Evolutionary conservation across 768 basidiomycete genomes (phyloP).

Genomic region (Chalciporus chontae): DNA sequence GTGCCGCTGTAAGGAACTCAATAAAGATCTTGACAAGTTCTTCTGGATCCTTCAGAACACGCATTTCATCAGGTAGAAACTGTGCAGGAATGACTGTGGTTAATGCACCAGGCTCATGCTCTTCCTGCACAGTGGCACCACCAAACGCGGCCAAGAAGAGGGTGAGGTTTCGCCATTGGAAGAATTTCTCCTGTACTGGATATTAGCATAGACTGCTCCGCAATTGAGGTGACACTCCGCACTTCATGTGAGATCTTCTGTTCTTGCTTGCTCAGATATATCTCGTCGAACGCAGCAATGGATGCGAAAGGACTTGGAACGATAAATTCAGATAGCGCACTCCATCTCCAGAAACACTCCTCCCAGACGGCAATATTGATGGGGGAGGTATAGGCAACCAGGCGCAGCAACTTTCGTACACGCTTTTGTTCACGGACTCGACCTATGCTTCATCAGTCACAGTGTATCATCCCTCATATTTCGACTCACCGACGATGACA

Average conservation of each 20-base stretch:
- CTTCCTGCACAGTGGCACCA: conserved; percentile 57
- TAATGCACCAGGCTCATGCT: conserved; percentile 48
- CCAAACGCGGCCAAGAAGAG: conserved; percentile 75
- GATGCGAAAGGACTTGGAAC: conserved; percentile 37
- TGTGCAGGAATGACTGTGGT: conserved; percentile 51
- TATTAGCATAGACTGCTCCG: conserved; percentile 3
- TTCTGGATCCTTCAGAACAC: conserved; percentile 55
- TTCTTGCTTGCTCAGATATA: conserved; percentile 35
- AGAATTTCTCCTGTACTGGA: conserved; percentile 56
- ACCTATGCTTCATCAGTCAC: conserved; percentile 38
- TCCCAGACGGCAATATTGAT: conserved; percentile 80
- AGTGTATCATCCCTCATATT: not conserved
- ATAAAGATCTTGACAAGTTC: conserved; percentile 65
- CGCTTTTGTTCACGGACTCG: conserved; percentile 80
- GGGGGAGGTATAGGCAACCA: conserved; percentile 59
- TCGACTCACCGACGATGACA: conserved; percentile 58
- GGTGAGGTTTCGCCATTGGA: conserved; percentile 84
- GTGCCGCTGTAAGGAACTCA: conserved; percentile 60
- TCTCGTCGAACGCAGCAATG: conserved; percentile 33
- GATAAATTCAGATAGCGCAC: conserved; percentile 56
- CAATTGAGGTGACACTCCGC: not conserved
- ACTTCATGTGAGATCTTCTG: conserved; percentile 39
- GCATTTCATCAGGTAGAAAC: conserved; percentile 68
- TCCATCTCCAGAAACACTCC: conserved; percentile 79
- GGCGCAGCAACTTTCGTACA: conserved; percentile 64